These are phyloP conservation scores for Crucihimalaya himalaica DNA, from an alignment of 345 rosid genomes.

Conservation along the genomic window DNA sequence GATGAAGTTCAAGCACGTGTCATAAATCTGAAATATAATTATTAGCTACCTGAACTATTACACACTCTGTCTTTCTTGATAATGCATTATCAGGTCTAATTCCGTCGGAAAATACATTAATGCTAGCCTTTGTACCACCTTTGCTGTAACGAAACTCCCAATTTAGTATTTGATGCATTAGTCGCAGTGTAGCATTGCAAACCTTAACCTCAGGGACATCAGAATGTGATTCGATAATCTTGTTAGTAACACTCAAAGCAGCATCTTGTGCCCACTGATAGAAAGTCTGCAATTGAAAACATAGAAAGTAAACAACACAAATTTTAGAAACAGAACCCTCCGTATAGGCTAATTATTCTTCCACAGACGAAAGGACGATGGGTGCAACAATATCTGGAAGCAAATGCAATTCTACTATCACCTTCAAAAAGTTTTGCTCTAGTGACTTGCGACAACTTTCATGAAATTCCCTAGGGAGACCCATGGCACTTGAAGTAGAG, in stretches of 20 bases:
- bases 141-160: constrained; percentile 78
- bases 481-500: constrained; percentile 90
- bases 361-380: constrained; percentile 11
- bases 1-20: constrained; percentile 11
- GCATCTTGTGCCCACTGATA: constrained; percentile 90
- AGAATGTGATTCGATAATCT: constrained; percentile 63
- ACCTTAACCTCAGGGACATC: constrained; percentile 81
- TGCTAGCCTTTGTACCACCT: constrained; percentile 47
- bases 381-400: constrained; percentile 23
- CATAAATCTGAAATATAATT: constrained; percentile 21
- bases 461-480: constrained; percentile 96
- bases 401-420: constrained; percentile 36
- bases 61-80: constrained; percentile 66
- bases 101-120: constrained; percentile 62
- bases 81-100: constrained; percentile 53
- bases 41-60: constrained; percentile 71
- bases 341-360: constrained; percentile 30
- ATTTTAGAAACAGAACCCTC: constrained; percentile 12
- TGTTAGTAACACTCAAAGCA: constrained; percentile 70
- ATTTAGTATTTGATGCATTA: constrained; percentile 90
- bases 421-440: constrained; percentile 85
- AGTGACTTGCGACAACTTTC: constrained; percentile 82
- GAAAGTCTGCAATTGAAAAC: constrained; percentile 61
- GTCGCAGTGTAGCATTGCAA: constrained; percentile 77
- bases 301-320: constrained; percentile 23